phyloP scores from a whole-genome alignment of 1,139 yeast genomes.

The Kodamaea ohmeri region DNA sequence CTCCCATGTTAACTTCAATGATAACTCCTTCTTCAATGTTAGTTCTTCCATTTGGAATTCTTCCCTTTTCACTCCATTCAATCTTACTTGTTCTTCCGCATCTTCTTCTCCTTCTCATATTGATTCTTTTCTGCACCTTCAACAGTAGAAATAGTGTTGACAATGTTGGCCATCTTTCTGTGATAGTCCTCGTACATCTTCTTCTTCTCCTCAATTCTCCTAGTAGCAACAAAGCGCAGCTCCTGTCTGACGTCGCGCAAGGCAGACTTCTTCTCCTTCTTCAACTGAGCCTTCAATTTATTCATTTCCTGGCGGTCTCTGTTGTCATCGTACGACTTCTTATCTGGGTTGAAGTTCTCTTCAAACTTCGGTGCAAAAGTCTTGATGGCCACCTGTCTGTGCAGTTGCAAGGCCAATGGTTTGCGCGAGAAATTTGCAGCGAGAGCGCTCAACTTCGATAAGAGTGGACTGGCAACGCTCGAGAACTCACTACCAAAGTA shows the following conservation, averaged over 20 bases:
- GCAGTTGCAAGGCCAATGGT: constrained; percentile 85
- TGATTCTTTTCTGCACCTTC: constrained; percentile 94
- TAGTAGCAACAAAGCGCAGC: constrained; percentile 80
- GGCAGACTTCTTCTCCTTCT: constrained; percentile 87
- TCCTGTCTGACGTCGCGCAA: constrained; percentile 90
- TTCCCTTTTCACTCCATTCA: neutral
- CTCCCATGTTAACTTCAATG: neutral
- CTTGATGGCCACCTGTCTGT: constrained; percentile 80
- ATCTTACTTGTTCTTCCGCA: constrained; percentile 40
- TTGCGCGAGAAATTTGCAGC: constrained; percentile 46
- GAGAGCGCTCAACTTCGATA: constrained; percentile 52
- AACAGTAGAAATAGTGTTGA: constrained; percentile 81
- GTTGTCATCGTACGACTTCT: constrained; percentile 85
- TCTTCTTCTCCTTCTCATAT: constrained; percentile 80
- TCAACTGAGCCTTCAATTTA: constrained; percentile 80
- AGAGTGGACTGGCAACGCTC: constrained; percentile 24
- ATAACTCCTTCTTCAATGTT: neutral
- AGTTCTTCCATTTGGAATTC: too few species aligned
- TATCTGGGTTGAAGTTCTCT: constrained; percentile 93
- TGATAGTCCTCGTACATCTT: constrained; percentile 76
- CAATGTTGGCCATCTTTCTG: constrained; percentile 81
- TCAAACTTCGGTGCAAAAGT: constrained; percentile 89
- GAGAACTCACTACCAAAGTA: constrained; percentile 27
- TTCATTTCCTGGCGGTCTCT: constrained; percentile 75
- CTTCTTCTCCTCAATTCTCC: constrained; percentile 77